These are phyloP conservation scores for Cymbidium sinense DNA, from an alignment of 106 monocot genomes.

Conservation along the genomic window DNA sequence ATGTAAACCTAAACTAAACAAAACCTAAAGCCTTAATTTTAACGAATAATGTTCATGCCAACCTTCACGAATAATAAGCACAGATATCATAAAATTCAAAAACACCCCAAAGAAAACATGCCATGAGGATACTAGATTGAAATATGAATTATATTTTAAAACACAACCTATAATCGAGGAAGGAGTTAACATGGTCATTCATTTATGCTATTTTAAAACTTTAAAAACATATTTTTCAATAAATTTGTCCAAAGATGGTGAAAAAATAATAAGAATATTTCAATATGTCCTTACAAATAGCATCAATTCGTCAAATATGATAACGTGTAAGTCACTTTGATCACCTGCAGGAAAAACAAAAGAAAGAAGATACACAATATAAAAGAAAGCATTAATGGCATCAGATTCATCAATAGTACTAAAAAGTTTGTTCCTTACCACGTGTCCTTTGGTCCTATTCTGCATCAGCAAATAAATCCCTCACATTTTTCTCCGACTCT, in stretches of 20 bases:
- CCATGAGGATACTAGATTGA: too few relatives aligned
- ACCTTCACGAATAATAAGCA: too few relatives aligned
- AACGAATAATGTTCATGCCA: too few relatives aligned
- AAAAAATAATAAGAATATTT: conserved; percentile 1
- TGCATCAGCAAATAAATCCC: too few relatives aligned
- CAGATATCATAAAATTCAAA: too few relatives aligned
- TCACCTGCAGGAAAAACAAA: conserved; percentile 59
- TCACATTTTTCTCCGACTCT: background rate
- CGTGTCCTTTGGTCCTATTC: too few relatives aligned
- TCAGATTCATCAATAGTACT: too few relatives aligned
- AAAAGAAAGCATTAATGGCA: background rate
- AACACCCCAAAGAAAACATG: too few relatives aligned
- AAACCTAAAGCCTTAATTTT: too few relatives aligned
- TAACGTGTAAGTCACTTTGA: conserved; percentile 95
- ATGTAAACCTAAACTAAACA: too few relatives aligned
- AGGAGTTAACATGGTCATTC: background rate
- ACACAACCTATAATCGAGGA: background rate
- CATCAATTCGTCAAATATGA: conserved; percentile 99
- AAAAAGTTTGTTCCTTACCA: too few relatives aligned
- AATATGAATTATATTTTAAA: background rate
- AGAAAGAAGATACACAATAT: background rate
- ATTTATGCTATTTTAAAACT: background rate
- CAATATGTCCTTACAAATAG: conserved; percentile 76
- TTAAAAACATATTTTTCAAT: background rate
- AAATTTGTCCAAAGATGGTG: background rate